Percentiles rank a stretch among this genome's conserved stretches.
phyloP scores from a whole-genome alignment of 306 rosid species.

The Luffa aegyptiaca region DNA sequence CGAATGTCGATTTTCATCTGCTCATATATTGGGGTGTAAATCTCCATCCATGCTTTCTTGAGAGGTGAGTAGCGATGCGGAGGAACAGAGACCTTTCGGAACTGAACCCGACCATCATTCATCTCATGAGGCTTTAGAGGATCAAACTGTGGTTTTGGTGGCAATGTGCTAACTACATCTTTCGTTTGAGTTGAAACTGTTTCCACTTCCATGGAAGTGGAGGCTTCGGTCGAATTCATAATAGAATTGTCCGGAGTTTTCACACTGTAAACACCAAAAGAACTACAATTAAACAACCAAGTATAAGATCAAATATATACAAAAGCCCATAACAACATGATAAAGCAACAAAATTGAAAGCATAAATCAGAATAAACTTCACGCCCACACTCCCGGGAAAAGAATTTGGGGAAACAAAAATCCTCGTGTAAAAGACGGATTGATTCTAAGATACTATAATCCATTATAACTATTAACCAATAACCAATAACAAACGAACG shows the following conservation, averaged over 20 bases:
- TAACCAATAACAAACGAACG: neutral
- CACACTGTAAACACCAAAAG: neutral
- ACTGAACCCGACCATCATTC: constrained; percentile 74
- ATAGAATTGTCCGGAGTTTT: neutral
- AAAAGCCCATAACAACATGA: neutral
- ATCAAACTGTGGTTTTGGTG: constrained; percentile 55
- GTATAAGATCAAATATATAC: neutral
- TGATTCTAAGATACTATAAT: no score
- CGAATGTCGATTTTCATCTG: constrained; percentile 83
- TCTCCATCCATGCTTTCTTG: constrained; percentile 80
- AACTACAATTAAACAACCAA: neutral
- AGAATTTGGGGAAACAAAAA: no score
- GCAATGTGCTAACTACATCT: constrained; percentile 23
- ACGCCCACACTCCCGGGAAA: neutral
- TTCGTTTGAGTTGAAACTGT: constrained; percentile 20
- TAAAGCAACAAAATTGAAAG: neutral
- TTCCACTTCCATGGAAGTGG: constrained; percentile 53
- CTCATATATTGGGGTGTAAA: constrained; percentile 65
- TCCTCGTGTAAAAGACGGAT: neutral
- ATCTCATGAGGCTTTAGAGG: constrained; percentile 84
- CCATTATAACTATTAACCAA: neutral
- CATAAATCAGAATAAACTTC: neutral
- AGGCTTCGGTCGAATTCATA: constrained; percentile 45
- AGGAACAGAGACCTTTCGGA: constrained; percentile 71
- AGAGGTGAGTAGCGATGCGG: constrained; percentile 75